Base-by-base conservation (phyloP, 306 rosid species). In the Fragaria iinumae region DNA sequence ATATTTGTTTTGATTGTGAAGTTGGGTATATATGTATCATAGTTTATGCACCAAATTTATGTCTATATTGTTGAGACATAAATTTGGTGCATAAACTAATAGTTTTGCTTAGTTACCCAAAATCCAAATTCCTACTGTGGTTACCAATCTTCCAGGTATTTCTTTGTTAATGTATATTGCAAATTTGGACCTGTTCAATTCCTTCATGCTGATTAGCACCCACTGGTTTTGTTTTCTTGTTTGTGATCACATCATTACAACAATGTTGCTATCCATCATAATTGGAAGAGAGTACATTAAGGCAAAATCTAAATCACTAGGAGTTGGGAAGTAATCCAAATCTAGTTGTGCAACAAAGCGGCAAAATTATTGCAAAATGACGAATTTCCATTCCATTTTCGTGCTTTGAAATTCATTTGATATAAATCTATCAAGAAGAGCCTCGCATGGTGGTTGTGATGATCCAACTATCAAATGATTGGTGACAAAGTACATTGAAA, bases 321-420 rank as follows among this genome's bases (percentile, higher is more conserved):
- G 25, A 38, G 89, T 12, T 81, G 60, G 68, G 23, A 68, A 44
- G 77, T 76, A 73, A 69, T 86, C 80, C 84, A 86, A 80, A 72
- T 55, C 73, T 44, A 50, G 50, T 9, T 67, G 73, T 18, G 49
- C 57, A 69, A 47, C 85, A 78, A 79, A 86, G 39, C 86, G 83
- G 80, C 87, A 68, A 76, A 39, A 76, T 69, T 16, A 45, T 80
- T 68, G 71, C 34, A 38, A 57, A 44, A 69, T 50, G 53, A 32
- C 23, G 43, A 43, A 11, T 47, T 75, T 39, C 20, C 57, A 32
- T 67, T 32, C 39, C 43, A 27, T 29, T 56, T 71, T 17, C 62
- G 5, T 67, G 60, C 16, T 66, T 66, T 66, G 47, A 66, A 65
- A 65, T 65, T 63, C 43, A 11, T 2, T 55, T 65, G 17, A 5